Base-by-base conservation (phyloP, 768 basidiomycete genomes). In the Russula dissimulans region DNA sequence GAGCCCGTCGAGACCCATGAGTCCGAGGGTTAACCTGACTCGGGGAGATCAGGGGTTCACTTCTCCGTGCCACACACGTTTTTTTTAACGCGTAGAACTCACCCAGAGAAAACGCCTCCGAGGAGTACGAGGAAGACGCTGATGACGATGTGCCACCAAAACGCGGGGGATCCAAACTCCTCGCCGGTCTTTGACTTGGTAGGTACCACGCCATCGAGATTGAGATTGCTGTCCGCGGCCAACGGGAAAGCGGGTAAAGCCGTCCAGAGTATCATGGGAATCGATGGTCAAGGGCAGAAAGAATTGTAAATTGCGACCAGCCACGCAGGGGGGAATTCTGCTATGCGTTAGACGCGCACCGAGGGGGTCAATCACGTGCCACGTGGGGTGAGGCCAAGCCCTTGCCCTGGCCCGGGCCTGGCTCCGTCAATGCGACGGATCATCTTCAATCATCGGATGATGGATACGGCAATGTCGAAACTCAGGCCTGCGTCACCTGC, bases 61-160 rank as follows among this genome's bases (percentile, higher is more conserved):
- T 7, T 7, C 34, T 36, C 34, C 10, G 1, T 36, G 34, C 34
- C 7, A 7, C 3, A 36, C 34, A 36, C 34, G 34, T 5, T 36
- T 10, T 36, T 26, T 26, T 26, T 26, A 1, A 1, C 1, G 34
- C 5, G 38, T 31, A 41, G 8, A 26, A 73, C 82, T 53, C 59
- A 89, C 94, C 95, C 95, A 12, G 95, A 91, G 70, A 98, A 97
- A 5, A 94, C 86, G 54, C 95, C 95, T 3, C 95, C 95, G 0
- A 82, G 75, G 1, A 98, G 73, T 7, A 98, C 93, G 31, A 98
- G 78, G 3, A 73, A 69, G 4, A 74, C 76, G 54, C 87, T 88
- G 53, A 92, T 72, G 18, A 79, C 62, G 34, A 97, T 72, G 69
- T 93, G 90, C 60, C 74, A 82, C 77, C 80, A 89, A 71, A 93